A percentile compares a stretch with the other conserved stretches of the same genome.
Conservation (phyloP, 371 early-diverging fungal genomes). For the Actinomortierella wolfii region DNA sequence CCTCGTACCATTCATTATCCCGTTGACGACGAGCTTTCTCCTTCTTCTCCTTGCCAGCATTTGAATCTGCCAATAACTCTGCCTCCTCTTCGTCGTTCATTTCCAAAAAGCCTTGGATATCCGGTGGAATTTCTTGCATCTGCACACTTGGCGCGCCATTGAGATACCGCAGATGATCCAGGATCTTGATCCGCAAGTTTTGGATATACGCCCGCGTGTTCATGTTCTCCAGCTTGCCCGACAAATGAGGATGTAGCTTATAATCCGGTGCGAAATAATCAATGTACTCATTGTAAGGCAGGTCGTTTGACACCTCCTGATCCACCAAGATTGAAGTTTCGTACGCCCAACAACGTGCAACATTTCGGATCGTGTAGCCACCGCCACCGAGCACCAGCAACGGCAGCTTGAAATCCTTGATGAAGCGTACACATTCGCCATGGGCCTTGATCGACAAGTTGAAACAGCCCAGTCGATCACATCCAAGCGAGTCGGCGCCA, state of each 20-base stretch:
- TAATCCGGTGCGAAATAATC: conserved; percentile 89
- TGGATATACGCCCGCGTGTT: conserved; percentile 89
- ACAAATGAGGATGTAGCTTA: conserved; percentile 79
- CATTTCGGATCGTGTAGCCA: conserved; percentile 95
- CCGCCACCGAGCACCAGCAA: conserved; percentile 93
- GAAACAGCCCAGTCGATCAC: conserved; percentile 91
- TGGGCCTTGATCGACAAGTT: conserved; percentile 91
- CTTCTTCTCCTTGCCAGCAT: conserved; percentile 57
- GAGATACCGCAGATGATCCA: conserved; percentile 90
- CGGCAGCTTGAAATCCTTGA: conserved; percentile 84
- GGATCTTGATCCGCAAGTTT: conserved; percentile 74
- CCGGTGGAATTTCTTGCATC: conserved; percentile 88
- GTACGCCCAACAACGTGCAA: conserved; percentile 93
- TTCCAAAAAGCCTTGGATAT: conserved; percentile 78
- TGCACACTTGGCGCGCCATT: conserved; percentile 96
- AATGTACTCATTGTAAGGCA: conserved; percentile 77
- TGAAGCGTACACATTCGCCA: conserved; percentile 86
- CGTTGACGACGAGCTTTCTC: conserved; percentile 42
- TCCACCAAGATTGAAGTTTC: conserved; percentile 89
- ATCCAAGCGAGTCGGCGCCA: conserved; percentile 95
- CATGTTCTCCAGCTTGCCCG: conserved; percentile 83
- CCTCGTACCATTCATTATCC: conserved; percentile 51
- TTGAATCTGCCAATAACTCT: conserved; percentile 60
- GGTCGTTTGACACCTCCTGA: conserved; percentile 71
- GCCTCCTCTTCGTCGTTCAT: conserved; percentile 63